These are phyloP conservation scores for Torulaspora pretoriensis DNA, from an alignment of 1,139 yeast species.

Conservation along the genomic window DNA sequence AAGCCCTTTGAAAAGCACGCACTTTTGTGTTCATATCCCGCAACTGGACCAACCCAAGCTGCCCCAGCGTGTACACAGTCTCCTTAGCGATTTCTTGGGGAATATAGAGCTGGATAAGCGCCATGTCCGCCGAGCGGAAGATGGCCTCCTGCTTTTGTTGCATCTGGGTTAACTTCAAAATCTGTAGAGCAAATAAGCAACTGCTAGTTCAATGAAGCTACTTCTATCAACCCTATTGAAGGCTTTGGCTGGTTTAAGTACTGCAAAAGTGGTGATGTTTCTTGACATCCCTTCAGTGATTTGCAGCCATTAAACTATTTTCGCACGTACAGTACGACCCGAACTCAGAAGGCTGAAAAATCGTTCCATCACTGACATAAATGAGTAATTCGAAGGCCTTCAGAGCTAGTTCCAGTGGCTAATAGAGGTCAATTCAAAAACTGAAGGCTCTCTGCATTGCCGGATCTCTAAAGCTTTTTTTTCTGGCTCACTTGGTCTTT, in stretches of 20 bases:
- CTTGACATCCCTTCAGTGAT: slow-evolving; percentile 3
- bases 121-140: slow-evolving; percentile 93
- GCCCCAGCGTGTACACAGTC: slow-evolving; percentile 76
- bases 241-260: not conserved
- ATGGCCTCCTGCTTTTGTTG: slow-evolving; percentile 55
- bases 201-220: not conserved
- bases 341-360: not conserved
- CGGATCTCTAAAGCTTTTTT: not conserved
- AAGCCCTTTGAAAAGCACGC: slow-evolving; percentile 81
- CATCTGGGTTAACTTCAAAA: slow-evolving; percentile 3
- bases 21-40: slow-evolving; percentile 79
- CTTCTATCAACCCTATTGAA: not conserved
- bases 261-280: not conserved
- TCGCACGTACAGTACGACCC: not conserved
- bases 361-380: not conserved
- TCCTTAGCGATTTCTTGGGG: slow-evolving; percentile 91
- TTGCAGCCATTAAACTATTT: slow-evolving; percentile 3
- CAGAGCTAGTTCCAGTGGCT: too few relatives aligned
- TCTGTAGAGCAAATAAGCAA: not conserved
- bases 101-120: slow-evolving; percentile 82
- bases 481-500: slow-evolving; percentile 2
- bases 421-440: not conserved
- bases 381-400: not conserved
- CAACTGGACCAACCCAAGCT: slow-evolving; percentile 79
- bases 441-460: not conserved